phyloP scores from a whole-genome alignment of 2,329 filamentous ascomycete species.

The Talaromyces sp. region DNA sequence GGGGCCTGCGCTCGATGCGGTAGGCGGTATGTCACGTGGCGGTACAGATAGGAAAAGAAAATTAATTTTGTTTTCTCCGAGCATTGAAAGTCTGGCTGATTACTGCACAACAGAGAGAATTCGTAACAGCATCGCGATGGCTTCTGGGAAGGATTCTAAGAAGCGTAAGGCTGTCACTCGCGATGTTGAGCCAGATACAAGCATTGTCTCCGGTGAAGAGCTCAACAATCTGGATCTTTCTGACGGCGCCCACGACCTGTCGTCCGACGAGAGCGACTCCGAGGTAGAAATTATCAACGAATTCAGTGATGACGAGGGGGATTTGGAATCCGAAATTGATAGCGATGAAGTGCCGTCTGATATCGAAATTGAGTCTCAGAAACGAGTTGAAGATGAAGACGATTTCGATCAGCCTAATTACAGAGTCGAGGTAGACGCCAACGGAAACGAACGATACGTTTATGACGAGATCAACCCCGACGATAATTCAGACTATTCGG shows the following conservation, averaged over 20 bases:
- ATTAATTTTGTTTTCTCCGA: slow-evolving; percentile 16
- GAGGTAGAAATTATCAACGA: slow-evolving; percentile 56
- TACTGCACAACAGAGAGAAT: neutral
- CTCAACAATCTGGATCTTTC: slow-evolving; percentile 47
- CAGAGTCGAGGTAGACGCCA: slow-evolving; percentile 71
- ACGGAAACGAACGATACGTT: slow-evolving; percentile 83
- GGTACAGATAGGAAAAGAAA: slow-evolving; percentile 12
- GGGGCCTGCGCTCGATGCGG: slow-evolving; percentile 5
- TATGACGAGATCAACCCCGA: slow-evolving; percentile 92
- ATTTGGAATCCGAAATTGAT: slow-evolving; percentile 49
- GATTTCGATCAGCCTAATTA: slow-evolving; percentile 51
- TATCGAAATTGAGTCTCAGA: slow-evolving; percentile 30
- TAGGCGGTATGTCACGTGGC: slow-evolving; percentile 18
- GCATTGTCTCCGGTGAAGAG: slow-evolving; percentile 59
- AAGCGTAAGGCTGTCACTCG: slow-evolving; percentile 64
- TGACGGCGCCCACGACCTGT: slow-evolving; percentile 41
- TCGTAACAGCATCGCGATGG: slow-evolving; percentile 26
- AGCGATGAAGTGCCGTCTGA: slow-evolving; percentile 51
- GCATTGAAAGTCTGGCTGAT: neutral
- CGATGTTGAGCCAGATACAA: slow-evolving; percentile 48
- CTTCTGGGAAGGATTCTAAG: slow-evolving; percentile 42
- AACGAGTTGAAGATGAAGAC: slow-evolving; percentile 24
- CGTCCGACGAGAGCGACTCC: slow-evolving; percentile 41
- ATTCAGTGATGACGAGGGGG: slow-evolving; percentile 48
- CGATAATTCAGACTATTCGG: slow-evolving; percentile 94